Base-by-base conservation (phyloP, 2,329 filamentous ascomycete species). In the Lomentospora prolificans region DNA sequence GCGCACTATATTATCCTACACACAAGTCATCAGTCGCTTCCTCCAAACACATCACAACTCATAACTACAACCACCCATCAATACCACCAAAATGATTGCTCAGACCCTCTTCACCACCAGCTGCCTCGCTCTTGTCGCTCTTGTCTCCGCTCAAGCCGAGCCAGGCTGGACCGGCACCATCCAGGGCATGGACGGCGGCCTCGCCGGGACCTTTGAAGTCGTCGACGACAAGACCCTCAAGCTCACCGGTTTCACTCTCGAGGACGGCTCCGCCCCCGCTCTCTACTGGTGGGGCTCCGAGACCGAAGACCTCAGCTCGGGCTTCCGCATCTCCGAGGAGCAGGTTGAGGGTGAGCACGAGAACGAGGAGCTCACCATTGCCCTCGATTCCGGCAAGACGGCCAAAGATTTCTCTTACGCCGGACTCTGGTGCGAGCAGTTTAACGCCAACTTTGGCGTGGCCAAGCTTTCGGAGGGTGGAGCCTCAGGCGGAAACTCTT, bases 241-340 rank as follows among this genome's bases (percentile, higher is more conserved):
- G 19, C 60, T 65, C 55, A 54, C 55, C 25, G 33, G 51, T 19
- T 65, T 64, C 58, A 61, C 57, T 14, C 63, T 65, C 57, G 57
- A 61, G 22, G 61, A 63, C 12, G 64, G 62, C 55, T 60, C 57
- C 22, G 64, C 64, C 4, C 64, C 64, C 3, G 63, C 61, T 3
- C 60, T 65, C 8, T 64, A 65, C 59, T 65, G 64, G 64, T 65
- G 64, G 64, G 64, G 64, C 9, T 51, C 60, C 5, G 61, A 58
- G 6, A 55, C 50, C 51, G 57, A 55, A 17, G 28, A 58, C 12
- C 55, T 65, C 44, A 52, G 57, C 36, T 27, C 59, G 30, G 64
- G 64, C 17, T 65, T 64, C 61, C 64, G 64, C 44, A 62, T 65
- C 58, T 62, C 58, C 48, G 64, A 64, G 39, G 51, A 58, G 27